Evolutionary conservation across 2,329 filamentous ascomycete genomes (phyloP).

Genomic region (Sporothrix dimorphospora): DNA sequence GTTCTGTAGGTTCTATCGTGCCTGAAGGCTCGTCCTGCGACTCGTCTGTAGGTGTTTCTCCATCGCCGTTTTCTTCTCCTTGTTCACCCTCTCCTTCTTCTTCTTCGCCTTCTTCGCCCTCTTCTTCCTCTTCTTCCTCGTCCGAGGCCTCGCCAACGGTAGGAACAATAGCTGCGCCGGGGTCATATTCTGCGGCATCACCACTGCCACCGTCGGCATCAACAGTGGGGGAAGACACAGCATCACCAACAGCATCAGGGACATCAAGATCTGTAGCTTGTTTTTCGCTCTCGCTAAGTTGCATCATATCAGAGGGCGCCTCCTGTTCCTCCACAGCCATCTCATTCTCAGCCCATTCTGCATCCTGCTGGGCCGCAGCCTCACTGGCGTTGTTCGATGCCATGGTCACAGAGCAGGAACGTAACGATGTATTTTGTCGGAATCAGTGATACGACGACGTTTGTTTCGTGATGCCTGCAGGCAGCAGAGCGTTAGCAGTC

Average conservation of each 20-base stretch:
- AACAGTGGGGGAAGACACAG: slow-evolving; percentile 39
- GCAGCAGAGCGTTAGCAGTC: neutral
- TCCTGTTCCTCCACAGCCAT: slow-evolving; percentile 61
- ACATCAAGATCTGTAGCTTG: slow-evolving; percentile 54
- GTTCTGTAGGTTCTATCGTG: no score
- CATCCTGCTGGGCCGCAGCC: slow-evolving; percentile 37
- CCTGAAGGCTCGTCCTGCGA: neutral
- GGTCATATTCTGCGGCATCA: slow-evolving; percentile 58
- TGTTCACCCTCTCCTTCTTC: neutral
- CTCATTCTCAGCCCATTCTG: slow-evolving; percentile 48
- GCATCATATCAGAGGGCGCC: slow-evolving; percentile 51
- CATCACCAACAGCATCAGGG: slow-evolving; percentile 54
- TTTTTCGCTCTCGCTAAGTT: slow-evolving; percentile 59
- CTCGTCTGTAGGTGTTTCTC: neutral
- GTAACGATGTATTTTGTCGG: neutral
- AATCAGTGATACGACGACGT: no score
- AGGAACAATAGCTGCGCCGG: slow-evolving; percentile 39
- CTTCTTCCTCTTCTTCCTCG: neutral
- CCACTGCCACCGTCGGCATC: slow-evolving; percentile 54
- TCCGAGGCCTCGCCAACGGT: neutral
- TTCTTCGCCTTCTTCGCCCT: neutral
- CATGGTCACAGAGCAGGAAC: slow-evolving; percentile 33
- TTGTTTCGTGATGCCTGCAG: neutral
- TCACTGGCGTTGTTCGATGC: slow-evolving; percentile 36
- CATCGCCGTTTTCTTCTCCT: neutral